phyloP scores from a whole-genome alignment of 2,329 filamentous ascomycete genomes.

The Fusarium cyanostomum region DNA sequence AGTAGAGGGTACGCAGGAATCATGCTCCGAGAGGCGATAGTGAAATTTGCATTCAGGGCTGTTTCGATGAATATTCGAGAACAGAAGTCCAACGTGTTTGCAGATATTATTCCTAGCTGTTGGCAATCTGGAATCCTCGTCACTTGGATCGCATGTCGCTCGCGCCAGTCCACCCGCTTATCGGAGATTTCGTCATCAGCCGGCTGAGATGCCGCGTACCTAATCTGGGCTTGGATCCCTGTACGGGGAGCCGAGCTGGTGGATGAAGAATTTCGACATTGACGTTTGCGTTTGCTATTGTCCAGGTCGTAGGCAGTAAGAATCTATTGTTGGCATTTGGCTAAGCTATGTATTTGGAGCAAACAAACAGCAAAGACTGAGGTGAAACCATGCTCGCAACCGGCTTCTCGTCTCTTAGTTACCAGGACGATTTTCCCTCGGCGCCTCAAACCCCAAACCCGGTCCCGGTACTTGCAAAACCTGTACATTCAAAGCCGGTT shows the following conservation, averaged over 20 bases:
- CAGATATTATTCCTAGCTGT: neutral
- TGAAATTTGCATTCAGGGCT: neutral
- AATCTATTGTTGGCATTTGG: neutral
- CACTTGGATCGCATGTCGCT: neutral
- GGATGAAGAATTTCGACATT: no score
- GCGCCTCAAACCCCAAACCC: slow-evolving; percentile 1
- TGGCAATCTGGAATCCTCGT: neutral
- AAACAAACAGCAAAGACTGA: neutral
- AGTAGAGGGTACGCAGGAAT: neutral
- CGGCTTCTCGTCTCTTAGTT: slow-evolving; percentile 5
- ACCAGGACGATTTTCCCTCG: neutral
- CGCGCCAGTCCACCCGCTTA: slow-evolving; percentile 34
- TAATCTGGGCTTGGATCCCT: slow-evolving; percentile 11
- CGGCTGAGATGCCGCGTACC: slow-evolving; percentile 17
- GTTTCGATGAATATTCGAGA: neutral
- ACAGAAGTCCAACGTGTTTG: no score
- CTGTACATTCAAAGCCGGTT: neutral
- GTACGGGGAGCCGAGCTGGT: neutral
- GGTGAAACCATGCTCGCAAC: slow-evolving; percentile 4
- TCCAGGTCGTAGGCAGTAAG: no score
- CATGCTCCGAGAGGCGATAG: neutral
- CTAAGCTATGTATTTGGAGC: neutral
- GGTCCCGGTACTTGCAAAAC: slow-evolving; percentile 4
- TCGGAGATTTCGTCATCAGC: slow-evolving; percentile 42
- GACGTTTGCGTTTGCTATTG: no score